Evolutionary conservation across 441 rosid species (phyloP).

Genomic region (Bruguiera hainesii): DNA sequence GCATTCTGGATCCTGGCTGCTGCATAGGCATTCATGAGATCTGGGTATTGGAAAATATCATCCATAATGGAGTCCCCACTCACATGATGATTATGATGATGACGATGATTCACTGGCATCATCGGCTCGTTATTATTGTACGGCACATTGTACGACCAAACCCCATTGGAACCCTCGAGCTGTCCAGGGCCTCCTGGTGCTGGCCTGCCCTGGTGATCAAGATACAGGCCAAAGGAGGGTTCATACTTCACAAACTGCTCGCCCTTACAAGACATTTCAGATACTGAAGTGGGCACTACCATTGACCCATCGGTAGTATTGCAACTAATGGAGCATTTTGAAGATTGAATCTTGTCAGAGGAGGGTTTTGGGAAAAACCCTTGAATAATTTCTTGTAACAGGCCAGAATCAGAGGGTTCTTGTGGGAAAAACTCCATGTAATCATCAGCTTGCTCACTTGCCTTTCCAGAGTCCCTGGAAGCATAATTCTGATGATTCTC

Average conservation of each 20-base stretch:
- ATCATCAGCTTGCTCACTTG: not conserved
- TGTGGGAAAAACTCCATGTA: slow-evolving; percentile 42
- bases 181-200: slow-evolving; percentile 11
- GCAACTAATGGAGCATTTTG: slow-evolving; percentile 6
- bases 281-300: slow-evolving; percentile 2
- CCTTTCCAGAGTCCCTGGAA: not conserved
- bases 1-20: slow-evolving; percentile 34
- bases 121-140: slow-evolving; percentile 1
- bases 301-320: not conserved
- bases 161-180: slow-evolving; percentile 26
- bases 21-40: slow-evolving; percentile 28
- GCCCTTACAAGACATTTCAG: slow-evolving; percentile 12
- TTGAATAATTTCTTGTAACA: slow-evolving; percentile 71
- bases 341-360: slow-evolving; percentile 19
- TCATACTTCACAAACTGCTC: slow-evolving; percentile 15
- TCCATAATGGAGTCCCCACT: slow-evolving; percentile 27
- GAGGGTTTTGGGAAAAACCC: slow-evolving; percentile 53
- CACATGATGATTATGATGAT: slow-evolving; percentile 22
- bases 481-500: slow-evolving; percentile 12
- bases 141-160: slow-evolving; percentile 9
- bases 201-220: slow-evolving; percentile 7
- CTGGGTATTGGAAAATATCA: slow-evolving; percentile 39
- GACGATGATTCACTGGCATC: slow-evolving; percentile 2
- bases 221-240: slow-evolving; percentile 7
- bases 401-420: slow-evolving; percentile 64